Evolutionary conservation across 2,329 filamentous ascomycete genomes (phyloP).

Genomic region (Ascochyta fabae): DNA sequence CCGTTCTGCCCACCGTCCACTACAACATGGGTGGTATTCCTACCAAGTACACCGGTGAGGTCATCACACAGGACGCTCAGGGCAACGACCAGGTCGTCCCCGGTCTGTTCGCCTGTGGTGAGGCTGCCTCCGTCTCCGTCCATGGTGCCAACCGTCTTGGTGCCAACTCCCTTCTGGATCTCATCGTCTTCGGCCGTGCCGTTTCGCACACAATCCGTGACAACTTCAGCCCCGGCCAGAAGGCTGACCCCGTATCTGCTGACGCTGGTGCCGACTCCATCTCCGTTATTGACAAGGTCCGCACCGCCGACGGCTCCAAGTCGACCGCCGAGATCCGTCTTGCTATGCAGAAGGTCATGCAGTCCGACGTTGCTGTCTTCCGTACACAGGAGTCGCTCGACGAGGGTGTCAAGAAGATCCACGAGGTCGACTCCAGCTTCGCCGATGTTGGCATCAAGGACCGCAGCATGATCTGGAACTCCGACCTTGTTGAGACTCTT

Average conservation of each 20-base stretch:
- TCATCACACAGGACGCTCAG: constrained; percentile 82
- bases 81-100: constrained; percentile 94
- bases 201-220: constrained; percentile 97
- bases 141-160: constrained; percentile 98
- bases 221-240: constrained; percentile 83
- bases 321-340: constrained; percentile 86
- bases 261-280: constrained; percentile 92
- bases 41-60: constrained; percentile 96
- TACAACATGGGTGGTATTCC: constrained; percentile 99
- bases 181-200: constrained; percentile 96
- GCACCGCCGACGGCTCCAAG: constrained; percentile 83
- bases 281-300: constrained; percentile 81
- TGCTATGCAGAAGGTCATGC: constrained; percentile 98
- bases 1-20: constrained; percentile 94
- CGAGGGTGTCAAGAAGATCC: constrained; percentile 89
- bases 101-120: constrained; percentile 94
- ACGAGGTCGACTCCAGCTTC: constrained; percentile 80
- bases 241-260: constrained; percentile 78
- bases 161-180: constrained; percentile 96
- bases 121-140: constrained; percentile 96
- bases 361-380: constrained; percentile 96
- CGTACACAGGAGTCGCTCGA: constrained; percentile 91
- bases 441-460: constrained; percentile 92
- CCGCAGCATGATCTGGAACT: constrained; percentile 99
- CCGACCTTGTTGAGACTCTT: constrained; percentile 92